These are phyloP conservation scores for Globisporangium carolinianum DNA, from an alignment of 352 stramenopile genomes.

Conservation along the genomic window DNA sequence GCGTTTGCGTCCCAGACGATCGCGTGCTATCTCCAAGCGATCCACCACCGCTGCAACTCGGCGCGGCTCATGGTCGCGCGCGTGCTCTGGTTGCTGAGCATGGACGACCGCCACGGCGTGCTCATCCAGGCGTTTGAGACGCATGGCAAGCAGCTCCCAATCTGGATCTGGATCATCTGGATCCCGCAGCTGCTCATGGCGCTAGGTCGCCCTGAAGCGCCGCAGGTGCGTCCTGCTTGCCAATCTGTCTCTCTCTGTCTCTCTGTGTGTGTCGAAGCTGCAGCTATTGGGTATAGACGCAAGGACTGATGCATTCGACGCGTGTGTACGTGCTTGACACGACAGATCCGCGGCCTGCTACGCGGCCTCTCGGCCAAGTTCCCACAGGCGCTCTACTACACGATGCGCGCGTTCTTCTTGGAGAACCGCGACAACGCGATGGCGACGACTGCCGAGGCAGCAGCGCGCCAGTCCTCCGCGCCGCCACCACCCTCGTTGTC, in stretches of 20 bases:
- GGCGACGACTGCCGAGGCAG: slow-evolving; percentile 24
- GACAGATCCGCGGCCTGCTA: slow-evolving; percentile 73
- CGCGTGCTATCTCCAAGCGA: slow-evolving; percentile 91
- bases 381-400: slow-evolving; percentile 98
- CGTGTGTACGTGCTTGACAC: not conserved
- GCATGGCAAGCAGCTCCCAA: slow-evolving; percentile 91
- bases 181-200: slow-evolving; percentile 96
- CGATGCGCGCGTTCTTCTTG: slow-evolving; percentile 96
- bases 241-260: too few species aligned
- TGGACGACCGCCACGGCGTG: slow-evolving; percentile 74
- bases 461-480: slow-evolving; percentile 12
- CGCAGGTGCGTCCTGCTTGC: slow-evolving; percentile 22
- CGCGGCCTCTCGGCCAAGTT: slow-evolving; percentile 89
- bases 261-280: too few species aligned
- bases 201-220: slow-evolving; percentile 89
- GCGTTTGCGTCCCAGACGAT: slow-evolving; percentile 86
- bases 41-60: slow-evolving; percentile 87
- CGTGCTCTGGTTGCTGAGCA: slow-evolving; percentile 87
- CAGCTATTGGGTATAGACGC: too few species aligned
- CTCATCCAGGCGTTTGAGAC: slow-evolving; percentile 90
- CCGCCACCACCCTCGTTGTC: slow-evolving; percentile 8
- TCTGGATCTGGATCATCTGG: slow-evolving; percentile 99
- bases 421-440: slow-evolving; percentile 92
- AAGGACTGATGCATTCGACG: not conserved
- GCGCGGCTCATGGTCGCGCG: slow-evolving; percentile 87